Evolutionary conservation across 2,329 filamentous ascomycete genomes (phyloP).

Genomic region (Alternaria ethzedia): DNA sequence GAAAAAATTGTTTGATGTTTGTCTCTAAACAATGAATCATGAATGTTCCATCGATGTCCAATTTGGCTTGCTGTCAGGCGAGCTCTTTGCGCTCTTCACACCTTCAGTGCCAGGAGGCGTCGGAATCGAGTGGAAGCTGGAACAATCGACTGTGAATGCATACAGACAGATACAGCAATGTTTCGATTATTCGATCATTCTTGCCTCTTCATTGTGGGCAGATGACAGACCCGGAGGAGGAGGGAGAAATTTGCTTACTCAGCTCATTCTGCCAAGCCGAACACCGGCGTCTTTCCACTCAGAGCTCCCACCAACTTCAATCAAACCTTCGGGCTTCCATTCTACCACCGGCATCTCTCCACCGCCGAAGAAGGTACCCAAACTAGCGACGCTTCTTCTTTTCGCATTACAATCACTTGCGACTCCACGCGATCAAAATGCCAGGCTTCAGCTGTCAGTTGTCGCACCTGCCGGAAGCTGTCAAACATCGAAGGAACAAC

Average conservation of each 20-base stretch:
- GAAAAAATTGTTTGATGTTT: neutral
- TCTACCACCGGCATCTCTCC: neutral
- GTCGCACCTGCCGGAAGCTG: neutral
- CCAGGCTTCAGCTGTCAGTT: neutral
- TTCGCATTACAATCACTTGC: neutral
- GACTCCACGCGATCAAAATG: neutral
- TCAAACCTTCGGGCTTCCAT: neutral
- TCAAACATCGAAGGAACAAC: neutral
- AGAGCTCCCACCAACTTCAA: neutral
- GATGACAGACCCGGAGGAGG: neutral
- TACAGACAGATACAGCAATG: fast-evolving
- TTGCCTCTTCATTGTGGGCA: neutral
- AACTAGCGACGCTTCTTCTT: neutral
- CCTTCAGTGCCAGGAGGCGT: neutral
- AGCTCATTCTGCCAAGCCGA: neutral
- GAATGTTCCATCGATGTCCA: neutral
- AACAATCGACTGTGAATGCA: neutral
- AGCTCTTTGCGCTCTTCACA: neutral
- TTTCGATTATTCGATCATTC: neutral
- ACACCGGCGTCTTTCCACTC: neutral
- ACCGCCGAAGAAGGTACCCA: fast-evolving
- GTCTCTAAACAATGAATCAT: neutral
- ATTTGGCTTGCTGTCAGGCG: neutral
- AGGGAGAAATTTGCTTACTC: neutral
- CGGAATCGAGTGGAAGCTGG: neutral